These are phyloP conservation scores for Ilyonectria sp. DNA, from an alignment of 2,329 filamentous ascomycete species.

Conservation along the genomic window DNA sequence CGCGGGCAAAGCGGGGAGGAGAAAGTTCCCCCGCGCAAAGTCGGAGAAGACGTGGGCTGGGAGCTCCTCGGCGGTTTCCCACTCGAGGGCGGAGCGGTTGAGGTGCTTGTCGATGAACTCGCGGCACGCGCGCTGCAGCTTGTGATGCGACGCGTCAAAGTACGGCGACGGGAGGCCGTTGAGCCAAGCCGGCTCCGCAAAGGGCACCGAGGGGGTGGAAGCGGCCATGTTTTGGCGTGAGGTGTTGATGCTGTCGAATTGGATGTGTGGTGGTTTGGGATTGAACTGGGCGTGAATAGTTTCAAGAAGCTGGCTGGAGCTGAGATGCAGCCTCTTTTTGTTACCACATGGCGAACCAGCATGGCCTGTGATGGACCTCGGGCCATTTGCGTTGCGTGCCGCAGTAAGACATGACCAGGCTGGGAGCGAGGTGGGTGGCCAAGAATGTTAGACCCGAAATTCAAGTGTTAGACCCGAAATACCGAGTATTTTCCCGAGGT, in stretches of 20 bases:
- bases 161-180: constrained; percentile 80
- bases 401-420: too few relatives aligned
- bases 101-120: constrained; percentile 77
- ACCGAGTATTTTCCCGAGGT: too few relatives aligned
- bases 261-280: too few relatives aligned
- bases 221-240: neutral
- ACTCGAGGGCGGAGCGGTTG: constrained; percentile 74
- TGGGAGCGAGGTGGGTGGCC: too few relatives aligned
- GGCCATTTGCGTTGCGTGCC: too few relatives aligned
- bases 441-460: too few relatives aligned
- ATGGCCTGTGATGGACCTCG: too few relatives aligned
- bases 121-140: constrained; percentile 78
- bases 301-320: too few relatives aligned
- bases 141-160: constrained; percentile 75
- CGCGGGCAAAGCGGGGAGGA: constrained; percentile 78
- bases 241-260: neutral
- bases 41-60: constrained; percentile 75
- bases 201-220: constrained; percentile 60
- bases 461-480: too few relatives aligned
- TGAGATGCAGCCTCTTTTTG: too few relatives aligned
- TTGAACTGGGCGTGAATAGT: too few relatives aligned
- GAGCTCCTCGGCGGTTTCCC: constrained; percentile 77
- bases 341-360: too few relatives aligned
- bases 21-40: constrained; percentile 77
- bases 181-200: constrained; percentile 82